Conservation (phyloP, 352 stramenopile species). For the Phytophthora meadii region DNA sequence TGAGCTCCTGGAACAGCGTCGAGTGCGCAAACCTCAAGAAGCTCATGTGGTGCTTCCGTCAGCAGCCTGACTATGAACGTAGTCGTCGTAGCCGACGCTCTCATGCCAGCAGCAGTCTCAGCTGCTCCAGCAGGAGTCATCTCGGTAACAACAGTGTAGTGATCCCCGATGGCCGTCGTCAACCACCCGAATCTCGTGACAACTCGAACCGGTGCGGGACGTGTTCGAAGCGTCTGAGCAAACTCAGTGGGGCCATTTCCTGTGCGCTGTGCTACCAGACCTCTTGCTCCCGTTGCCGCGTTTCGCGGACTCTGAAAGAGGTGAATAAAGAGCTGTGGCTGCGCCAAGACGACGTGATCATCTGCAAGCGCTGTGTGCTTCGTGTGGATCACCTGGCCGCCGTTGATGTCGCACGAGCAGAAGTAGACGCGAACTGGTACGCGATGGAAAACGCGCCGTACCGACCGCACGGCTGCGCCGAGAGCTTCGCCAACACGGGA, state of each 20-base stretch:
- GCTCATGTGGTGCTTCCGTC: constrained; percentile 50
- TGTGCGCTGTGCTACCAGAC: constrained; percentile 28
- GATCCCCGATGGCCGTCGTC: not conserved
- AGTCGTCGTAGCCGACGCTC: constrained; percentile 21
- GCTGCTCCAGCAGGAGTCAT: constrained; percentile 22
- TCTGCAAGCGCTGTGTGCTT: constrained; percentile 43
- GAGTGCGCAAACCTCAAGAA: constrained; percentile 57
- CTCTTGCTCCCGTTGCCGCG: constrained; percentile 36
- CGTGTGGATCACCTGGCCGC: constrained; percentile 30
- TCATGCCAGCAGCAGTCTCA: constrained; percentile 24
- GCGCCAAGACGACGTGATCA: constrained; percentile 36
- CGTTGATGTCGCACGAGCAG: constrained; percentile 33
- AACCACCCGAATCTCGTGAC: constrained; percentile 10
- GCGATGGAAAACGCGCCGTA: not conserved
- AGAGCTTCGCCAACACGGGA: constrained; percentile 24
- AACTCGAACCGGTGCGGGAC: constrained; percentile 26
- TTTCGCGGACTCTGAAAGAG: constrained; percentile 39
- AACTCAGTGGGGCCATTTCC: constrained; percentile 13
- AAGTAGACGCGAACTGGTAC: constrained; percentile 28
- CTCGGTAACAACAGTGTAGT: constrained; percentile 5
- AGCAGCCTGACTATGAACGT: constrained; percentile 8
- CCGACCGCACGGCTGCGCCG: not conserved
- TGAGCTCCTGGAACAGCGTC: constrained; percentile 57
- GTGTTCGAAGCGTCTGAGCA: constrained; percentile 31
- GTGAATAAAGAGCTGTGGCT: constrained; percentile 31